Conservation (phyloP, 2,329 filamentous ascomycete genomes). For the Xylariaceae sp. region DNA sequence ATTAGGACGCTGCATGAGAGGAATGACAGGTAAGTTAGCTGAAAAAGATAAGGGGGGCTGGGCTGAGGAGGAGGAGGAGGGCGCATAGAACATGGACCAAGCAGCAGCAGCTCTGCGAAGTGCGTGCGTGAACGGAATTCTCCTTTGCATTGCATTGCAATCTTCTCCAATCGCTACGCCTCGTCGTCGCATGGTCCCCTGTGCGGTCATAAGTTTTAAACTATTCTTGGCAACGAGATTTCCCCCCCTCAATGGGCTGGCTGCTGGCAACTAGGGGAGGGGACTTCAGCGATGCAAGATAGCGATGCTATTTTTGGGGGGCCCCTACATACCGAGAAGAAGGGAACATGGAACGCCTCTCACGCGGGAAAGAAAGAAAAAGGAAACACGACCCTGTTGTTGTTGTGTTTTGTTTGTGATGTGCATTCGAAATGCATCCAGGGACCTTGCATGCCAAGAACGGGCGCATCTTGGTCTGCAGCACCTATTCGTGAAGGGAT, state of each 20-base stretch:
- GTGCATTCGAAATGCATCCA: conserved; percentile 10
- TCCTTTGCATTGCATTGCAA: neutral
- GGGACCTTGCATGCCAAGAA: conserved; percentile 5
- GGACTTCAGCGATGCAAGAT: conserved; percentile 26
- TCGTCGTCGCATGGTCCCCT: conserved; percentile 12
- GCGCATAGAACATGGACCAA: too few species aligned
- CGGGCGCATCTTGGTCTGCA: neutral
- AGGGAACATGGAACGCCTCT: conserved; percentile 12
- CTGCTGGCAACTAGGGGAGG: conserved; percentile 20
- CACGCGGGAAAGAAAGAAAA: conserved; percentile 16
- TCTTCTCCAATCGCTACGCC: neutral
- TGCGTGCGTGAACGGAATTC: neutral
- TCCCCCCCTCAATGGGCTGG: neutral
- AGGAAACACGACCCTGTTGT: neutral
- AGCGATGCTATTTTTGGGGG: conserved; percentile 21
- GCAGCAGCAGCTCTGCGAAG: neutral
- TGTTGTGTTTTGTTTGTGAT: conserved; percentile 13
- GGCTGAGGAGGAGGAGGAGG: neutral
- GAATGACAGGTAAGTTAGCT: neutral
- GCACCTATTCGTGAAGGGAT: neutral
- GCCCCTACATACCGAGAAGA: conserved; percentile 5
- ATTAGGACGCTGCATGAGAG: neutral
- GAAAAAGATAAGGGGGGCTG: neutral
- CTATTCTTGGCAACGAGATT: conserved; percentile 12
- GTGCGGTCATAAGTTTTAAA: conserved; percentile 16